Evolutionary conservation across 306 rosid species (phyloP).

Genomic region (Herpetospermum pedunculosum): DNA sequence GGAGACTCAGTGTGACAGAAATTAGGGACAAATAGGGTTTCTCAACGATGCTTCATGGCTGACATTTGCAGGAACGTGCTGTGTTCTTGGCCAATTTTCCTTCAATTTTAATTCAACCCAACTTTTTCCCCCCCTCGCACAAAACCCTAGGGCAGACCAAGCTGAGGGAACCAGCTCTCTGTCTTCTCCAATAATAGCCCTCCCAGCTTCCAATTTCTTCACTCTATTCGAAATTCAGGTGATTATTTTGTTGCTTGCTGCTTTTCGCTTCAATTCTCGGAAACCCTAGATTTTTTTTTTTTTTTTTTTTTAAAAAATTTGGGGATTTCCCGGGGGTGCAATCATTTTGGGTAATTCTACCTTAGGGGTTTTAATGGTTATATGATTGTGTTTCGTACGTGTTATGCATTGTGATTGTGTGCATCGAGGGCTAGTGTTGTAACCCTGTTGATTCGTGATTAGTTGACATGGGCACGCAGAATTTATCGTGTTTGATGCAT

Average conservation of each 20-base stretch:
- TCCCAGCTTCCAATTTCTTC: conserved; percentile 43
- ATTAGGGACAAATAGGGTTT: conserved; percentile 15
- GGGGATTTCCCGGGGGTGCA: conserved; percentile 23
- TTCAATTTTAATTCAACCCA: conserved; percentile 15
- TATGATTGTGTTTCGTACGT: conserved; percentile 13
- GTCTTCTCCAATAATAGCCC: conserved; percentile 16
- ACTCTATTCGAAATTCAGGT: conserved; percentile 43
- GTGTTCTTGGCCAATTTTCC: conserved; percentile 42
- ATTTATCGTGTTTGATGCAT: conserved; percentile 14
- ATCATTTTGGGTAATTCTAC: conserved; percentile 39
- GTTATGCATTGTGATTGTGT: conserved; percentile 57
- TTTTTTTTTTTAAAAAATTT: no score
- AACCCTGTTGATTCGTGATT: conserved; percentile 16
- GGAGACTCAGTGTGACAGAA: conserved; percentile 10
- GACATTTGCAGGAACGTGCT: conserved; percentile 36
- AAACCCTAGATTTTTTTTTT: conserved; percentile 96
- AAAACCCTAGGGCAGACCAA: conserved; percentile 86
- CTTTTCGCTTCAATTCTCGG: conserved; percentile 20
- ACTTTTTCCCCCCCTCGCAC: conserved; percentile 24
- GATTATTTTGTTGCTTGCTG: conserved; percentile 19
- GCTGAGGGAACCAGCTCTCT: conserved; percentile 18
- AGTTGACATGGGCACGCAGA: conserved; percentile 19
- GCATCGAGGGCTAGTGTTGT: conserved; percentile 18
- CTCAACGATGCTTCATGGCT: conserved; percentile 38
- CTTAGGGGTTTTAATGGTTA: conserved; percentile 16